phyloP scores from a whole-genome alignment of 345 rosid species.

The Eucalyptus grandis region DNA sequence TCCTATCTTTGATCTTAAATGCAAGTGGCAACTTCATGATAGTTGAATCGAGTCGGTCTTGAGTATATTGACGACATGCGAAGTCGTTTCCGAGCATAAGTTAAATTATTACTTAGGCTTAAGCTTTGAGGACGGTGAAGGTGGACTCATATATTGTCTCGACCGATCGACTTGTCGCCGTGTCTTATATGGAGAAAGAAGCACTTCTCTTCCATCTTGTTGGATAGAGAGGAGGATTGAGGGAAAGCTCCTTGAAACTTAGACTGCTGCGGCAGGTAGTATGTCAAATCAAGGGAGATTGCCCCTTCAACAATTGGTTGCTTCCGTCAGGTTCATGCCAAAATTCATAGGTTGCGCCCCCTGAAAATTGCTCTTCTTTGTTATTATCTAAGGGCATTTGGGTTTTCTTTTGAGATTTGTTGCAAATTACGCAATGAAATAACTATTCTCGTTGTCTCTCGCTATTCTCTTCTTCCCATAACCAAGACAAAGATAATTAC shows the following conservation, averaged over 20 bases:
- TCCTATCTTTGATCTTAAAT: neutral
- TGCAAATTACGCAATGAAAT: neutral
- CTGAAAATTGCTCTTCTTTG: neutral
- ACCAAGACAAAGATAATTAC: neutral
- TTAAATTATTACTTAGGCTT: neutral
- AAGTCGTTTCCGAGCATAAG: neutral
- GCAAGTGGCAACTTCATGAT: neutral
- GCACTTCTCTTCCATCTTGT: neutral
- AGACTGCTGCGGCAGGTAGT: neutral
- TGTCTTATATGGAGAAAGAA: neutral
- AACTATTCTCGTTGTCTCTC: neutral
- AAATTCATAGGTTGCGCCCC: neutral
- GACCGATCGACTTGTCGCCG: neutral
- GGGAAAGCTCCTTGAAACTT: neutral
- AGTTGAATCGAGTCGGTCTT: neutral
- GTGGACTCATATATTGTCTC: neutral
- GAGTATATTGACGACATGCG: neutral
- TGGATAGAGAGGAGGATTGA: neutral
- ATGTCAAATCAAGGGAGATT: neutral
- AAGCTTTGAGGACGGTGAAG: neutral
- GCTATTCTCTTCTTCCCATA: neutral
- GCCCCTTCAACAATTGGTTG: neutral
- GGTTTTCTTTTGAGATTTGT: neutral
- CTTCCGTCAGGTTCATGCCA: neutral
- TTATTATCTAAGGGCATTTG: neutral